Conservation (phyloP, 1,284 basidiomycete species). For the Hymenochaete sp. region DNA sequence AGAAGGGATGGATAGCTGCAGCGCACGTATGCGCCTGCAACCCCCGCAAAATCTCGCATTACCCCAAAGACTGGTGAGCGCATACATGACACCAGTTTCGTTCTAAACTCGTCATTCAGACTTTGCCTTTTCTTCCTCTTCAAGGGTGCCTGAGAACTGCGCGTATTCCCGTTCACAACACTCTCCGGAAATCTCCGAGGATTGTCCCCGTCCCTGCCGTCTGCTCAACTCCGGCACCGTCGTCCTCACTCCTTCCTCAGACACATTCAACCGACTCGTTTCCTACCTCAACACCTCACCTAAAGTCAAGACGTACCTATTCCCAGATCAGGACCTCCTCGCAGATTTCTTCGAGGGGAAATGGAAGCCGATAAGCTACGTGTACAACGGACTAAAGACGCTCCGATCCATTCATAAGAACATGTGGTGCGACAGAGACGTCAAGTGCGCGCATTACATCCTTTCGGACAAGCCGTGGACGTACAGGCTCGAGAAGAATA, state of each 20-base stretch:
- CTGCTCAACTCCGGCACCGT: slow-evolving; percentile 88
- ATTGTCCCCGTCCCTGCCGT: slow-evolving; percentile 61
- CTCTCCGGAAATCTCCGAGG: slow-evolving; percentile 41
- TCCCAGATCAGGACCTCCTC: slow-evolving; percentile 91
- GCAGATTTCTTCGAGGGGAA: slow-evolving; percentile 70
- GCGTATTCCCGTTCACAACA: slow-evolving; percentile 60
- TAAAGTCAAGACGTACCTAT: slow-evolving; percentile 61
- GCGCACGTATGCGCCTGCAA: slow-evolving; percentile 91
- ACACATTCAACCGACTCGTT: slow-evolving; percentile 41
- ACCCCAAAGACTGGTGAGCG: slow-evolving; percentile 80
- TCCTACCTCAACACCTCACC: slow-evolving; percentile 62
- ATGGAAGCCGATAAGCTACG: slow-evolving; percentile 70
- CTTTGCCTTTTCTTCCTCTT: slow-evolving; percentile 5
- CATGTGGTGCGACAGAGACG: slow-evolving; percentile 73
- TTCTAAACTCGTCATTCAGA: neutral
- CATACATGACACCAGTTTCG: neutral
- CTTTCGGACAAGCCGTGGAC: slow-evolving; percentile 72
- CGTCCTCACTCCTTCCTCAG: slow-evolving; percentile 62
- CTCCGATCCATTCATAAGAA: slow-evolving; percentile 57
- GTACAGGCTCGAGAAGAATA: slow-evolving; percentile 30
- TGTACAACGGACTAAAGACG: slow-evolving; percentile 83
- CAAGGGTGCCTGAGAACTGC: slow-evolving; percentile 85
- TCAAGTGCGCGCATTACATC: slow-evolving; percentile 70
- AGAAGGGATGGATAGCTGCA: slow-evolving; percentile 71
- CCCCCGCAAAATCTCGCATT: slow-evolving; percentile 73